Evolutionary conservation across 768 basidiomycete genomes (phyloP), one percentile per base, ranked within the genome.

Genomic region (Tulasnella sp.): DNA sequence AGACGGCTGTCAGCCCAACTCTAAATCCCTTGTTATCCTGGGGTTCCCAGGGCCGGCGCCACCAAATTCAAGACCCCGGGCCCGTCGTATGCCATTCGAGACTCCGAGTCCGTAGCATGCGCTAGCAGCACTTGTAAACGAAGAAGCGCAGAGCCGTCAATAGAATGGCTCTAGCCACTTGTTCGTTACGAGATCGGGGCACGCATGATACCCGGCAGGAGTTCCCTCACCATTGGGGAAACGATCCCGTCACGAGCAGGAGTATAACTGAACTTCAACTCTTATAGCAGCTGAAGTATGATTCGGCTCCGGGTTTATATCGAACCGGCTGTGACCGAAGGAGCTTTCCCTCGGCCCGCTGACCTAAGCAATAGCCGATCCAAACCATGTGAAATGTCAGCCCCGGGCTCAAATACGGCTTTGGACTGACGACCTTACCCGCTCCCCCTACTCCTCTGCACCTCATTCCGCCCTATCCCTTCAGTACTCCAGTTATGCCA

Each of bases 401-500:
- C 27, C 62, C 34, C 62, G 14, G 62, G 10, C 62, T 68, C 62
- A 68, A 68, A 68, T 68, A 68, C 62, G 9, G 27, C 62, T 68
- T 68, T 68, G 62, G 62, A 68, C 62, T 68, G 62, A 68, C 62
- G 62, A 68, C 62, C 27, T 68, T 10, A 42, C 52, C 21, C 56
- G n/a, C 36, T 34, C 34, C 46, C 46, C 48, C 19, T 48, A 31
- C 56, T 24, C 27, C 75, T 56, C 46, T 52, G 21, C 4, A 52
- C 75, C 24, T 48, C 44, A 27, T n/a, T 27, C 56, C 39, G 34
- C 40, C 38, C 71, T 39, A 48, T 34, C 77, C 77, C 31, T 56
- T n/a, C 40, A 44, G 0, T 12, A 44, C 76, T 7, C 39, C 58
- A 18, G 75, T 38, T 46, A 80, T 77, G 73, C 42, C 82, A 38